Conservation (phyloP, 1,139 yeast species). For the Zygosaccharomyces pseudobailii region DNA sequence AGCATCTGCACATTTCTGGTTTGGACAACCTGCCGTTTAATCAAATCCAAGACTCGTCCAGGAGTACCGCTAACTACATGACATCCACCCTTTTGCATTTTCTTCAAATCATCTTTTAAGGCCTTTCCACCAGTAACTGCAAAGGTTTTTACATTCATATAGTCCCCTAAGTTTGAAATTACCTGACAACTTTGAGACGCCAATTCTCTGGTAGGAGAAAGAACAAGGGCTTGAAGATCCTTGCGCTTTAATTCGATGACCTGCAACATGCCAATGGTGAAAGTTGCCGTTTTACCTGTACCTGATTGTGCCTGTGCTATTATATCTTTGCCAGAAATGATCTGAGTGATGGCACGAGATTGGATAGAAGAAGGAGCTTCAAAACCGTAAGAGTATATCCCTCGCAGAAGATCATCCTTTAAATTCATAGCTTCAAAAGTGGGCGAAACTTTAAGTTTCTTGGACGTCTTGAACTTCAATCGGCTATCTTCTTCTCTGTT, state of each 20-base stretch:
- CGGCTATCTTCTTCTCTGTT: constrained; percentile 55
- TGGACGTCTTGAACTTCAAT: constrained; percentile 57
- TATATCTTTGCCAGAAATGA: constrained; percentile 84
- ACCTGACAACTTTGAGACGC: constrained; percentile 88
- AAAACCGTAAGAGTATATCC: constrained; percentile 87
- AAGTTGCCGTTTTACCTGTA: constrained; percentile 97
- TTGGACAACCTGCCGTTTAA: constrained; percentile 64
- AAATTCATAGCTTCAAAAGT: constrained; percentile 77
- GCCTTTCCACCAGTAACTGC: constrained; percentile 93
- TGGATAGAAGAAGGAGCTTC: constrained; percentile 95
- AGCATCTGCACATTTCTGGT: constrained; percentile 76
- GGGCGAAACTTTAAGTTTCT: constrained; percentile 56
- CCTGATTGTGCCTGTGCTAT: constrained; percentile 99
- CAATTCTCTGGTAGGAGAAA: constrained; percentile 94
- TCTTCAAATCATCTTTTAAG: constrained; percentile 74
- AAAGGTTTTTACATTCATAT: constrained; percentile 75
- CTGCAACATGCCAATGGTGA: constrained; percentile 86
- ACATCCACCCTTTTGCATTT: constrained; percentile 62
- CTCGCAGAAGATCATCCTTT: constrained; percentile 61
- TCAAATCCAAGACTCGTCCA: constrained; percentile 86
- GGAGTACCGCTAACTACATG: constrained; percentile 98
- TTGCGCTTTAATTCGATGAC: constrained; percentile 62
- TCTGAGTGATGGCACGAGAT: constrained; percentile 89
- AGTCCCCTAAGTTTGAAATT: constrained; percentile 77
- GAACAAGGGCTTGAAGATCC: constrained; percentile 71